Evolutionary conservation across 192 early-diverging fungal species (phyloP), one percentile per base, ranked within the genome.

Genomic region (Helicostylum pulchrum): DNA sequence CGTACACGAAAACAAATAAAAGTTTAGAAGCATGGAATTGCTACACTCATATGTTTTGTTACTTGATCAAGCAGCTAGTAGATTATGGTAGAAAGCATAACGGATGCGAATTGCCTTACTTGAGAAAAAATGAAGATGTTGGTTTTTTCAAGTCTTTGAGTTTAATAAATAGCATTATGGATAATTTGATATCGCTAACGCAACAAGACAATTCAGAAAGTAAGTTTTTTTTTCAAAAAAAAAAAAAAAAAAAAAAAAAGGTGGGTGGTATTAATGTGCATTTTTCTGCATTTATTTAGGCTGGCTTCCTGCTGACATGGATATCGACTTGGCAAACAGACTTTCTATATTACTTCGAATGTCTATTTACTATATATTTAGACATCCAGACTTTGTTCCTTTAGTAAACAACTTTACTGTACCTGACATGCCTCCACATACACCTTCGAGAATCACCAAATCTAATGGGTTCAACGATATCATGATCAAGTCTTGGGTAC

Each of bases 141-240:
- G 78, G 75, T 46, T 66, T 73, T 0, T 80, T 67, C 64, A 57
- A 53, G 19, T 50, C 77, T 15, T 72, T 80, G 15, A 71, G 53
- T 55, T 51, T 53, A 62, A 43, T 58, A 57, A 54, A 73, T 62
- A 19, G 64, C 72, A 15, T 49, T 17, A 31, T 63, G 8, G 54
- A 57, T 17, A 55, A 69, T 49, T 43, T 69, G 10, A 55, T 61
- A 15, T 47, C 53, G 23, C 36, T 69, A 1, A 30, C 32, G 8
- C 36, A 36, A n/a, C 42, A 54, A 48, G 44, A 48, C 3, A 19
- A 62, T 57, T 15, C 23, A 10, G 50, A 54, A 11, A 44, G 67
- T 69, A 69, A 44, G 8, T 5, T 10, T 20, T 12, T 14, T 51
- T 49, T 8, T 26, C n/a, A n/a, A n/a, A n/a, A n/a, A 26, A 26